Percentiles rank a stretch among this genome's conserved stretches.
phyloP scores from a whole-genome alignment of 805 yeast genomes.

The Henningerozyma blattae region DNA sequence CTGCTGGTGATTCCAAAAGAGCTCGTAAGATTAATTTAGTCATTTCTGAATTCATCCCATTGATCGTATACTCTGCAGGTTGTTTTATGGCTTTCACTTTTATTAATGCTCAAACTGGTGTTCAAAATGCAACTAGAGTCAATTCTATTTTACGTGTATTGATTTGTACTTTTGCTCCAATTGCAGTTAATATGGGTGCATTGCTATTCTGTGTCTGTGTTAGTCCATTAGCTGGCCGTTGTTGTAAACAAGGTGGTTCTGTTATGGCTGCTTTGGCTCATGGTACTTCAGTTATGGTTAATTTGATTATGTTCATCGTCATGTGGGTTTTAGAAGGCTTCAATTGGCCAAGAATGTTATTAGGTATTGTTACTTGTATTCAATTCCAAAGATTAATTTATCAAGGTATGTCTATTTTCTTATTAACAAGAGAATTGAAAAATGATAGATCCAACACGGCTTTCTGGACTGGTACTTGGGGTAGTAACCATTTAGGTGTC shows the following conservation, averaged over 20 bases:
- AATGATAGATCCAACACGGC: constrained; percentile 93
- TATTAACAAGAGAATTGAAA: constrained; percentile 91
- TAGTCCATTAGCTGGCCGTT: constrained; percentile 83
- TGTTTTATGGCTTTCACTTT: constrained; percentile 70
- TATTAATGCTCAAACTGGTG: constrained; percentile 82
- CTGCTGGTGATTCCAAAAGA: constrained; percentile 74
- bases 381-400: constrained; percentile 81
- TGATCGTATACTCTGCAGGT: constrained; percentile 64
- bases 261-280: constrained; percentile 93
- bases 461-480: constrained; percentile 99
- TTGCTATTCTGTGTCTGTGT: constrained; percentile 63
- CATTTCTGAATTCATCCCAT: constrained; percentile 61
- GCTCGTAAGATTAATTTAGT: constrained; percentile 69
- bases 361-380: constrained; percentile 76
- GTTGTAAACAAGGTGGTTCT: constrained; percentile 95
- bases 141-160: constrained; percentile 63
- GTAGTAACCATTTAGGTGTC: constrained; percentile 85
- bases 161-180: constrained; percentile 81
- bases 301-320: constrained; percentile 78
- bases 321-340: constrained; percentile 97
- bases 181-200: constrained; percentile 80
- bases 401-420: constrained; percentile 65
- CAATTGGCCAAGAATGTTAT: constrained; percentile 72
- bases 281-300: constrained; percentile 83
- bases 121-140: constrained; percentile 38